phyloP scores from a whole-genome alignment of 78 protist genomes.

The Speleostelium caveatum region DNA sequence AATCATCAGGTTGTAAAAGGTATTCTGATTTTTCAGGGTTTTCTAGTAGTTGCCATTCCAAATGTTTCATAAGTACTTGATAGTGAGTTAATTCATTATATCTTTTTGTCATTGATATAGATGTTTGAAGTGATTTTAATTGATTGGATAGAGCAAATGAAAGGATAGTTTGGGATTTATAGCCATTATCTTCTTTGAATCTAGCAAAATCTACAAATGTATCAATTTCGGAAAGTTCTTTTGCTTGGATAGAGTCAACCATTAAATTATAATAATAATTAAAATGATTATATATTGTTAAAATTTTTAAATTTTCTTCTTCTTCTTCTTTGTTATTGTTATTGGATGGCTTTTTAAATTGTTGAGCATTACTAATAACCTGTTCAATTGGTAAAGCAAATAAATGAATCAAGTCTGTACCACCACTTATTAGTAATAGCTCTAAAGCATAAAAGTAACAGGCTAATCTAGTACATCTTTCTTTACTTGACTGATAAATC shows the following conservation, averaged over 20 bases:
- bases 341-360: background rate
- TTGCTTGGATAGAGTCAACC: conserved; percentile 59
- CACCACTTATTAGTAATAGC: background rate
- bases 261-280: conserved; percentile 25
- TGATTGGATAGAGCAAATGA: conserved; percentile 49
- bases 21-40: background rate
- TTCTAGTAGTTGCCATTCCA: conserved; percentile 33
- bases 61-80: conserved; percentile 14
- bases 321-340: background rate
- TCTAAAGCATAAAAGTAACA: conserved; percentile 47
- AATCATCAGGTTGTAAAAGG: background rate
- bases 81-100: conserved; percentile 11
- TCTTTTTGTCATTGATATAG: conserved; percentile 58
- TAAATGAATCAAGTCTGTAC: background rate
- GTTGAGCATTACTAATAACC: background rate
- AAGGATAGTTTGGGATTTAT: conserved; percentile 40
- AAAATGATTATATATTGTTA: background rate
- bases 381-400: conserved; percentile 11
- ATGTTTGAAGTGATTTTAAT: conserved; percentile 41
- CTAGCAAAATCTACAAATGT: conserved; percentile 29
- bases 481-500: conserved; percentile 45
- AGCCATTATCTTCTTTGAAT: conserved; percentile 35
- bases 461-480: conserved; percentile 39
- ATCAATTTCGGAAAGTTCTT: conserved; percentile 48
- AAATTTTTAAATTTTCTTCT: background rate